Evolutionary conservation across 495 filamentous ascomycete genomes (phyloP).

Genomic region (Aspergillus wentii): DNA sequence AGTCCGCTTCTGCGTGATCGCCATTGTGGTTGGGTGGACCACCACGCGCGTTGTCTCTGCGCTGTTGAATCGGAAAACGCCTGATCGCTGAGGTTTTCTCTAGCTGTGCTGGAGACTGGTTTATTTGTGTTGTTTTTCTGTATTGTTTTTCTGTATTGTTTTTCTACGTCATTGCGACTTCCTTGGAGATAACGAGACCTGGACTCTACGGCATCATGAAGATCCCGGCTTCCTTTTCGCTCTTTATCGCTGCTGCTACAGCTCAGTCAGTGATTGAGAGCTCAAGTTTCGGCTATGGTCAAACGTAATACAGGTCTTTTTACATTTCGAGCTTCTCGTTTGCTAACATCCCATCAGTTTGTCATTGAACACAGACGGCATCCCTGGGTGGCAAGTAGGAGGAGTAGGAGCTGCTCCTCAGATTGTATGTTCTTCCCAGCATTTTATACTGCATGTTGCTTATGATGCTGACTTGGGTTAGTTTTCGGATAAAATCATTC

Average conservation of each 20-base stretch:
- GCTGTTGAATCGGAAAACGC: conserved; percentile 28
- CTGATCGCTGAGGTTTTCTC: conserved; percentile 28
- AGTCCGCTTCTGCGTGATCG: conserved; percentile 42
- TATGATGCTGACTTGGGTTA: conserved; percentile 12
- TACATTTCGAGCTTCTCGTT: no score
- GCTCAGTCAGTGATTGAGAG: conserved; percentile 60
- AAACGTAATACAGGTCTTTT: conserved; percentile 40
- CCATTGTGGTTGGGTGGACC: conserved; percentile 46
- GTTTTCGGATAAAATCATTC: conserved; percentile 85
- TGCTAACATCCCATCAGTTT: conserved; percentile 40
- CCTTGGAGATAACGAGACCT: conserved; percentile 1
- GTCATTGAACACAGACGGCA: conserved; percentile 48
- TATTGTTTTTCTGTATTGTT: no score
- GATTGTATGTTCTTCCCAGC: conserved; percentile 34
- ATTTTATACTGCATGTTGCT: not conserved
- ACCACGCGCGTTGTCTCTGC: conserved; percentile 40
- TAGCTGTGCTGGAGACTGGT: no score
- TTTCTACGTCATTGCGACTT: conserved; percentile 2
- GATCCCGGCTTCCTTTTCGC: conserved; percentile 29
- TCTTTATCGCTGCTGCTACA: conserved; percentile 51
- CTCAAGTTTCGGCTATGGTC: conserved; percentile 72
- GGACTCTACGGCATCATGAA: conserved; percentile 32
- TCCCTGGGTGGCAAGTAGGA: conserved; percentile 63
- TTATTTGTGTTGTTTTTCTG: no score
- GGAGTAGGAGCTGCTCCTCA: conserved; percentile 69